phyloP scores from a whole-genome alignment of 768 basidiomycete genomes.

The Amanita brunnescens region DNA sequence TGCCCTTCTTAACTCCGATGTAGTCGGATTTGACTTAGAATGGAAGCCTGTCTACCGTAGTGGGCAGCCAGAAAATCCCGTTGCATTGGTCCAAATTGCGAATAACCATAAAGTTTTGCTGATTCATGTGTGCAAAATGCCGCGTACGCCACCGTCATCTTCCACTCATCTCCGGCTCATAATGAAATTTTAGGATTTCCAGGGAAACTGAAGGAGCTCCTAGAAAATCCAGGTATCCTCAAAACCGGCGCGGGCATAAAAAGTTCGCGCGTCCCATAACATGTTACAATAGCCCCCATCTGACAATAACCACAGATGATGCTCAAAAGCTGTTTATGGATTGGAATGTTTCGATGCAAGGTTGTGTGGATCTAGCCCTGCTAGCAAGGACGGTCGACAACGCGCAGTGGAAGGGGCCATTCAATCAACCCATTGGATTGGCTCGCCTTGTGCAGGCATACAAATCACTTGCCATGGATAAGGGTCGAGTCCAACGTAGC shows the following conservation, averaged over 20 bases:
- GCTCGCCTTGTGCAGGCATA: conserved; percentile 59
- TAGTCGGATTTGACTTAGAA: conserved; percentile 70
- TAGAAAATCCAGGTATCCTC: conserved; percentile 42
- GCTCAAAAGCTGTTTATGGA: conserved; percentile 54
- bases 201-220: conserved; percentile 36
- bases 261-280: conserved; percentile 29
- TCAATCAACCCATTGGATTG: conserved; percentile 50
- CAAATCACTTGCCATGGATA: conserved; percentile 39
- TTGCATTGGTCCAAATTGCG: conserved; percentile 70
- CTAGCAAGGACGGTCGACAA: conserved; percentile 68
- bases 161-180: conserved; percentile 5
- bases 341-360: conserved; percentile 31
- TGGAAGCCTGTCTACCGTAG: conserved; percentile 60
- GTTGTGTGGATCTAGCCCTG: conserved; percentile 63
- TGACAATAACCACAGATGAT: conserved; percentile 39
- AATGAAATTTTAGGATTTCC: conserved; percentile 39
- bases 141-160: conserved; percentile 19
- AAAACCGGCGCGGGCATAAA: conserved; percentile 76
- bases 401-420: conserved; percentile 63
- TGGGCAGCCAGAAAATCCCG: conserved; percentile 51
- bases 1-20: conserved; percentile 18
- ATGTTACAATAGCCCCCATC: conserved; percentile 5
- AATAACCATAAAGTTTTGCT: conserved; percentile 46
- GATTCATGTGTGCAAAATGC: conserved; percentile 59
- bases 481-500: conserved; percentile 49